Percentiles rank a stretch among this genome's conserved stretches.
Conservation (phyloP, 176 grass and related monocot species). For the Dactylis glomerata region DNA sequence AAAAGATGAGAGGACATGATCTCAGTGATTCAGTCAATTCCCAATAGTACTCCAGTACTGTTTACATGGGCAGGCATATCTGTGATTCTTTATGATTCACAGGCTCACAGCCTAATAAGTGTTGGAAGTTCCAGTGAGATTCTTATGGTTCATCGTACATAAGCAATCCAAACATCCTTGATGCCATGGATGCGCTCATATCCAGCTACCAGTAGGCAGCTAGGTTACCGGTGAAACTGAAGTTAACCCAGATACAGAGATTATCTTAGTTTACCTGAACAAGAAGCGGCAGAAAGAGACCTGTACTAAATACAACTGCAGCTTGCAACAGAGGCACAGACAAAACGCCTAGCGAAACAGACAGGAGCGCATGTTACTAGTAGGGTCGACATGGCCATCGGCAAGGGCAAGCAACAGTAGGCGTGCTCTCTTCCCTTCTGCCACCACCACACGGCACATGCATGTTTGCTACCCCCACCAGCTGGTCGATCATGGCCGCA, state of each 20-base stretch:
- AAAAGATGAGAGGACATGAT: neutral
- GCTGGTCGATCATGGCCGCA: neutral
- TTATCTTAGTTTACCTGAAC: neutral
- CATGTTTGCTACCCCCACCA: constrained; percentile 1
- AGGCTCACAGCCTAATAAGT: neutral
- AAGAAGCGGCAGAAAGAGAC: neutral
- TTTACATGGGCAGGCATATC: neutral
- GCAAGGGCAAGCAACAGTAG: neutral
- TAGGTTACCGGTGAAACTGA: neutral
- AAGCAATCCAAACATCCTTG: neutral
- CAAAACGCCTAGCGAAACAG: constrained; percentile 21
- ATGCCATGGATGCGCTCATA: neutral
- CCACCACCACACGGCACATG: constrained; percentile 15
- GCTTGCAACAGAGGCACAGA: neutral
- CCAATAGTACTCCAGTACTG: neutral
- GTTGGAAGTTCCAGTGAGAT: neutral
- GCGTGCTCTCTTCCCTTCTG: constrained; percentile 13
- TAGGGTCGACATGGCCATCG: constrained; percentile 33
- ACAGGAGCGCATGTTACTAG: constrained; percentile 34
- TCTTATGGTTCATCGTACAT: neutral
- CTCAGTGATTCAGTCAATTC: neutral
- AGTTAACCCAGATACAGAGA: neutral
- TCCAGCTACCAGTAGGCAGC: constrained; percentile 13
- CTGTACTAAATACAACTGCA: neutral
- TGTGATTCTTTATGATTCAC: neutral